Conservation (phyloP, 768 basidiomycete genomes). For the Trametes elegans region DNA sequence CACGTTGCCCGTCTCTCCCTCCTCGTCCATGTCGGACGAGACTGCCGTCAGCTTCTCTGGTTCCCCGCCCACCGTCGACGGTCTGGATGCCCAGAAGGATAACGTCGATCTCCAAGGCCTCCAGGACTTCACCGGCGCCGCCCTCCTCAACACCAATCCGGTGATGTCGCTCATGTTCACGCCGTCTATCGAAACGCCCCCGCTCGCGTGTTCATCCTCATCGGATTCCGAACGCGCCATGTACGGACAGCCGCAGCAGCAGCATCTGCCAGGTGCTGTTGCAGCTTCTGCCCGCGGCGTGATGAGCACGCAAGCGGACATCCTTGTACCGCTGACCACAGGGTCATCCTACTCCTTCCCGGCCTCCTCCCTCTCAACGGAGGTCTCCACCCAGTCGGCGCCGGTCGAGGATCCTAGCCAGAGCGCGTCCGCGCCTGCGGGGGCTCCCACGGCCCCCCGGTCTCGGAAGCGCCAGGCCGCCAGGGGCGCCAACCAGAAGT, state of each 20-base stretch:
- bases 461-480: neutral
- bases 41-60: neutral
- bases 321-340: neutral
- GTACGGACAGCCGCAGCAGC: conserved; percentile 3
- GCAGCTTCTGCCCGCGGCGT: neutral
- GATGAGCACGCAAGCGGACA: neutral
- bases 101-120: too few relatives aligned
- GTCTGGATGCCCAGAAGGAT: too few relatives aligned
- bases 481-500: neutral
- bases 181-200: neutral
- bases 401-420: too few relatives aligned
- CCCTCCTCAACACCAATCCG: too few relatives aligned
- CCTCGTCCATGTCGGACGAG: neutral
- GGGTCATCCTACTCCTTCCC: too few relatives aligned
- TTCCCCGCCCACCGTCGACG: neutral
- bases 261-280: neutral
- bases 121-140: too few relatives aligned
- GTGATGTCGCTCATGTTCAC: neutral
- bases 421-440: too few relatives aligned
- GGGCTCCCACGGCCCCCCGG: too few relatives aligned
- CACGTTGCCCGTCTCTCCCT: neutral
- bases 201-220: neutral
- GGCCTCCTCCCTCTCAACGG: too few relatives aligned
- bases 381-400: too few relatives aligned
- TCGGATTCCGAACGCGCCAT: neutral